phyloP scores from a whole-genome alignment of 2,329 filamentous ascomycete species.

The Uncinocarpus reesii region DNA sequence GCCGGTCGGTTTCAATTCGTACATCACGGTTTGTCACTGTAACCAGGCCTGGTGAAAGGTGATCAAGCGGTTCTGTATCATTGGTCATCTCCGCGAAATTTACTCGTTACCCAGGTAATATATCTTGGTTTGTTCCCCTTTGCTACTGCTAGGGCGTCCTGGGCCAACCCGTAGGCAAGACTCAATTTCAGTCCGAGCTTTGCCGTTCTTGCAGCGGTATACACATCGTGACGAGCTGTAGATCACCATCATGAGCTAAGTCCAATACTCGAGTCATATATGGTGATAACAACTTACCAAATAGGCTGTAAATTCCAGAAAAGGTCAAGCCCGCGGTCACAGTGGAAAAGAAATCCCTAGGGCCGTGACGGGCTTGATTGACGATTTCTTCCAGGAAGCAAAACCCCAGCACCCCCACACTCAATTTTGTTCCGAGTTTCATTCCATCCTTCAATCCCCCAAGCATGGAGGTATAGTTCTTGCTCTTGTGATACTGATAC shows the following conservation, averaged over 20 bases:
- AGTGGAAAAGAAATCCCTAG: conserved; percentile 68
- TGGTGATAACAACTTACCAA: conserved; percentile 51
- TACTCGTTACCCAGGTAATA: conserved; percentile 32
- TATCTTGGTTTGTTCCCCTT: conserved; percentile 66
- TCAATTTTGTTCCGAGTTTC: conserved; percentile 60
- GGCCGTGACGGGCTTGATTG: conserved; percentile 51
- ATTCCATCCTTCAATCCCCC: conserved; percentile 70
- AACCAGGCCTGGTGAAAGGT: neutral
- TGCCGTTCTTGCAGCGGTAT: conserved; percentile 65
- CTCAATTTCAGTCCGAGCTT: conserved; percentile 71
- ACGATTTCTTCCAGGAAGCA: conserved; percentile 77
- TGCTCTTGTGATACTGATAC: conserved; percentile 98
- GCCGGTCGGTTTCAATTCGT: neutral
- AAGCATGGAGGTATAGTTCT: conserved; percentile 79
- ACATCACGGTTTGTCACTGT: neutral
- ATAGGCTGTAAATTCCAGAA: conserved; percentile 75
- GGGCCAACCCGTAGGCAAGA: conserved; percentile 65
- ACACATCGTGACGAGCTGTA: conserved; percentile 66
- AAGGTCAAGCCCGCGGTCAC: conserved; percentile 73
- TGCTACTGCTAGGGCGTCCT: conserved; percentile 61
- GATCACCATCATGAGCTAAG: conserved; percentile 13
- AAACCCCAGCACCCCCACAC: conserved; percentile 64
- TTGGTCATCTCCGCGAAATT: neutral
- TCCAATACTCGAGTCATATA: neutral
- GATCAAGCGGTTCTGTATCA: neutral